Evolutionary conservation across 345 rosid species (phyloP).

Genomic region (Combretum micranthum): DNA sequence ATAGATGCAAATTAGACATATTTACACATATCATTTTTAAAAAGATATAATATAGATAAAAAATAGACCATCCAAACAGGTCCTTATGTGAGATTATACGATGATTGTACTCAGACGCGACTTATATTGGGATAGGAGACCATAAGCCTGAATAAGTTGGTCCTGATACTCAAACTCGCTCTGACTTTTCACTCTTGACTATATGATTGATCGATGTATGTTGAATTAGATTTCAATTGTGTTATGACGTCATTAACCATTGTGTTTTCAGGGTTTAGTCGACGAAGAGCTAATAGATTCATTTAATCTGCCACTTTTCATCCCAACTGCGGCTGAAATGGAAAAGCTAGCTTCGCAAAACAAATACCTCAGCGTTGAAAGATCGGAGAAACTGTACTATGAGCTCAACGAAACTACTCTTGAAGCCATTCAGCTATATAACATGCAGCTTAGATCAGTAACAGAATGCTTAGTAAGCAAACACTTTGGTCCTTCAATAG

Average conservation of each 20-base stretch:
- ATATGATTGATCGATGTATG: no score
- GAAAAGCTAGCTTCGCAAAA: neutral
- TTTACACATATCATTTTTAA: no score
- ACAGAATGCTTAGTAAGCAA: neutral
- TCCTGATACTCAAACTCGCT: no score
- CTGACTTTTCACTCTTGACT: no score
- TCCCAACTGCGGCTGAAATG: neutral
- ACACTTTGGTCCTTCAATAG: constrained; percentile 24
- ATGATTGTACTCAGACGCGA: no score
- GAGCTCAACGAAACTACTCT: neutral
- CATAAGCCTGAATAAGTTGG: no score
- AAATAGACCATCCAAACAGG: no score
- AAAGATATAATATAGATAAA: no score
- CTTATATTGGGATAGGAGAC: no score
- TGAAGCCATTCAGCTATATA: neutral
- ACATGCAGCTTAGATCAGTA: constrained; percentile 4
- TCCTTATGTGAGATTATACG: no score
- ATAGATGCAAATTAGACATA: no score
- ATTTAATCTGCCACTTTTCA: neutral
- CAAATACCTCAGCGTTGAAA: neutral
- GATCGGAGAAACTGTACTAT: neutral
- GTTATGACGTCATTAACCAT: neutral
- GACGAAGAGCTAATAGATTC: constrained; percentile 2
- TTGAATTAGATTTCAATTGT: no score
- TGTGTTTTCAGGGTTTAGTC: neutral